Evolutionary conservation across 768 basidiomycete species (phyloP).

Genomic region (Strobilomyces dryophilus): DNA sequence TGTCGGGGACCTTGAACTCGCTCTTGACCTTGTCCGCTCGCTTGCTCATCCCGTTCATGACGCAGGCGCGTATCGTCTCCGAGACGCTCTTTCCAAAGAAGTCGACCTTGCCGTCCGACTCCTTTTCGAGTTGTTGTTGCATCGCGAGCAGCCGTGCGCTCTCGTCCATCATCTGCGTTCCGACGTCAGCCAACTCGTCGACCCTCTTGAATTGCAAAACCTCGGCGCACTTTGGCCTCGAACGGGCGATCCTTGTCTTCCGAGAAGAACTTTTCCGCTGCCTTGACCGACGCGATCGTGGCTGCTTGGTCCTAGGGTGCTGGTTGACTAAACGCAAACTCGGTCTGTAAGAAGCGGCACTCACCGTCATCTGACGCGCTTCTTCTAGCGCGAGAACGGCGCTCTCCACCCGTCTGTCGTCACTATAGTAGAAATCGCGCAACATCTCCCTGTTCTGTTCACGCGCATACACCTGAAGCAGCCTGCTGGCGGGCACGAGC

Average conservation of each 20-base stretch:
- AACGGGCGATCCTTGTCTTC: conserved; percentile 91
- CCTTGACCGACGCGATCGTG: conserved; percentile 66
- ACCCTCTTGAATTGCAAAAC: not conserved
- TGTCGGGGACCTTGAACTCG: conserved; percentile 95
- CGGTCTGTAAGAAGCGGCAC: conserved; percentile 6
- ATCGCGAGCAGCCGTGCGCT: conserved; percentile 64
- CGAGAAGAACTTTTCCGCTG: conserved; percentile 88
- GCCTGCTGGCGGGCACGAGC: conserved; percentile 67
- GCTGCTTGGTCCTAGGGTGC: conserved; percentile 62
- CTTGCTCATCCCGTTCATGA: conserved; percentile 78
- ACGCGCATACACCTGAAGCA: conserved; percentile 86
- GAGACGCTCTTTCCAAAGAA: conserved; percentile 86
- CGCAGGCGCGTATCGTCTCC: conserved; percentile 75
- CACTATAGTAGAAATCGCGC: conserved; percentile 95
- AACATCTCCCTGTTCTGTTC: conserved; percentile 91
- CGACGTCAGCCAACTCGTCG: not conserved
- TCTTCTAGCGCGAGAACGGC: conserved; percentile 88
- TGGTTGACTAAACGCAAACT: not conserved
- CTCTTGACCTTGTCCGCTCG: conserved; percentile 83
- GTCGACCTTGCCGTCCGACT: conserved; percentile 68
- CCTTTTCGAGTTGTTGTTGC: conserved; percentile 88
- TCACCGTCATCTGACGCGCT: conserved; percentile 60
- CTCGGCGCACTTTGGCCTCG: conserved; percentile 75
- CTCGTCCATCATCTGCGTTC: conserved; percentile 88
- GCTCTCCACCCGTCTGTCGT: conserved; percentile 91